Conservation (phyloP, 31 red algal genomes). For the Endocladia muricata region DNA sequence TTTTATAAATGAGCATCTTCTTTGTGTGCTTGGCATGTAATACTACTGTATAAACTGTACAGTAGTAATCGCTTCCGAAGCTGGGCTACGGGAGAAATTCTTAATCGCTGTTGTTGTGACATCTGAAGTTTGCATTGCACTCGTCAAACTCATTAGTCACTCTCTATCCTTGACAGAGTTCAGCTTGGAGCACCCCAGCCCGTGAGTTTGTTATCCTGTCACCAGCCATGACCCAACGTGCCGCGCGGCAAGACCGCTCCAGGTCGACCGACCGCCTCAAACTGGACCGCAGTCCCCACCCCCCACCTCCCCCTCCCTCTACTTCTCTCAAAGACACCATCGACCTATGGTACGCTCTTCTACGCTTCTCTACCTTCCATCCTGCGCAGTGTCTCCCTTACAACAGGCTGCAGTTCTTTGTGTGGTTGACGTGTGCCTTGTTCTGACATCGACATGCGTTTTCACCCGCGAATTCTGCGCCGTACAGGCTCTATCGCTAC, state of each 20-base stretch:
- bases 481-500: slow-evolving; percentile 52
- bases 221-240: background rate
- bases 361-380: background rate
- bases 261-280: too few species aligned
- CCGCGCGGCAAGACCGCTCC: background rate
- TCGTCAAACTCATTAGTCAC: background rate
- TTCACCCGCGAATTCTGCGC: background rate
- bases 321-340: slow-evolving; percentile 16
- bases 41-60: background rate
- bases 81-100: background rate
- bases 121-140: background rate
- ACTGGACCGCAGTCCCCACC: too few species aligned
- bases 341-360: slow-evolving; percentile 33
- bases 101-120: background rate
- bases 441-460: too few species aligned
- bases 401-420: background rate
- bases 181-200: background rate
- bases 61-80: background rate
- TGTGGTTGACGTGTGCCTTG: background rate
- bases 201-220: background rate
- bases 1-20: too few species aligned
- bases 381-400: background rate
- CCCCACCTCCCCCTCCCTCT: background rate
- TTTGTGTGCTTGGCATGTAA: too few species aligned
- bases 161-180: background rate